Base-by-base conservation (phyloP, 495 filamentous ascomycete species). In the Stereocaulon alpinum region DNA sequence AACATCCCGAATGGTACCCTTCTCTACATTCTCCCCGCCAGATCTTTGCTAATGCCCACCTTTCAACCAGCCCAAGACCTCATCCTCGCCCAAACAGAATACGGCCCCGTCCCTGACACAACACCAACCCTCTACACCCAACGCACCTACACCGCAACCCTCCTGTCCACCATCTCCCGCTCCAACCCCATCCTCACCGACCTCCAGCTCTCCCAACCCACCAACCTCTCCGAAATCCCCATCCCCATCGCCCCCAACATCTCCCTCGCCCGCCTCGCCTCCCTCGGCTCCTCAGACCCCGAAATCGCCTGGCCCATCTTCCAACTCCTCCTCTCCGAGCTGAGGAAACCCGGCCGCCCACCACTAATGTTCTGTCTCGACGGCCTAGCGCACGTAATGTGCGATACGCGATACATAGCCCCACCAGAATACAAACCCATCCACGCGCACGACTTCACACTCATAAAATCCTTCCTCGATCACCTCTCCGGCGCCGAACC, bases 1-100 rank as follows among this genome's bases (percentile, higher is more conserved):
- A 84, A 87, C 63, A 79, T 96, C 54, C 91, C 93, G n/a, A 91
- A 98, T 69, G 87, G 92, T 94, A 77, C 65, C 73, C 62, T 45
- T 37, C 53, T 14, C 32, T 7, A 20, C 37, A 9, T 17, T 24
- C 18, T 11, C 27, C 12, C 10, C 29, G 12, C 9, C 20, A 20
- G 9, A n/a, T 22, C 22, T 18, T 34, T 18, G 9, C 34, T 2
- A 32, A 6, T 17, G 2, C 0, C 6, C 18, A 61, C 34, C 34
- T 18, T 44, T 27, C 30, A 1, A 6, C 24, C 61, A 96, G 91
- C 82, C 54, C 86, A 89, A 67, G 92, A 96, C 52, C 74, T 96
- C 57, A 84, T 84, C 52, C 86, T 81, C 58, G 89, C 80, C 41
- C 77, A 84, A 62, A 93, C 89, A 43, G 82, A 86, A 62, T 98